Conservation (phyloP, 441 rosid species). For the Dalechampia spathulata region DNA sequence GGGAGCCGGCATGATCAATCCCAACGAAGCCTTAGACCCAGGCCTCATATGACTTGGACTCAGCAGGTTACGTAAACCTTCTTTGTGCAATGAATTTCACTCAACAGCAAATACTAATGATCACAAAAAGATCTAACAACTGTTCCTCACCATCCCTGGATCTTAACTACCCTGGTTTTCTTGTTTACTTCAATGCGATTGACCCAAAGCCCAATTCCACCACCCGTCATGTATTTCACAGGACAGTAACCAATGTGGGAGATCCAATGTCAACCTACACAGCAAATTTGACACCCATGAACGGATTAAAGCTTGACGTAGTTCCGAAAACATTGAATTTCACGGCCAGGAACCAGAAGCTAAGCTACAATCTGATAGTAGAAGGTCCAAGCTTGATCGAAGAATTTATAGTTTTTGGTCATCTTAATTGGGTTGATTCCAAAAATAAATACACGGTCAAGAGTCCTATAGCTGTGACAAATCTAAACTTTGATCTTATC, state of each 20-base stretch:
- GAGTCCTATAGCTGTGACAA: constrained; percentile 42
- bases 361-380: constrained; percentile 29
- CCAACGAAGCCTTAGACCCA: constrained; percentile 62
- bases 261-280: constrained; percentile 25
- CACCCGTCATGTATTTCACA: constrained; percentile 33
- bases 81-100: constrained; percentile 51
- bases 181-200: constrained; percentile 41
- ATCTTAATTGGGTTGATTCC: constrained; percentile 36
- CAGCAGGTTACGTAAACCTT: constrained; percentile 35
- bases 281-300: constrained; percentile 21
- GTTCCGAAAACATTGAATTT: constrained; percentile 34
- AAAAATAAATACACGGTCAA: constrained; percentile 25
- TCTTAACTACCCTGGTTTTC: constrained; percentile 72
- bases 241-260: constrained; percentile 70
- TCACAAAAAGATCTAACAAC: constrained; percentile 38
- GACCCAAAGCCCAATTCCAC: constrained; percentile 14
- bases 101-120: constrained; percentile 30
- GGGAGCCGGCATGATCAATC: constrained; percentile 77
- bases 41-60: constrained; percentile 61
- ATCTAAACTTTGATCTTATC: too few relatives aligned
- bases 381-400: constrained; percentile 23
- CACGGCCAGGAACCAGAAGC: constrained; percentile 30
- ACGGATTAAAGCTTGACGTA: constrained; percentile 28
- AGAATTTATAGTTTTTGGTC: constrained; percentile 21
- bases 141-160: constrained; percentile 37